Conservation (phyloP, 208 protist species). For the Crithidia sp. region DNA sequence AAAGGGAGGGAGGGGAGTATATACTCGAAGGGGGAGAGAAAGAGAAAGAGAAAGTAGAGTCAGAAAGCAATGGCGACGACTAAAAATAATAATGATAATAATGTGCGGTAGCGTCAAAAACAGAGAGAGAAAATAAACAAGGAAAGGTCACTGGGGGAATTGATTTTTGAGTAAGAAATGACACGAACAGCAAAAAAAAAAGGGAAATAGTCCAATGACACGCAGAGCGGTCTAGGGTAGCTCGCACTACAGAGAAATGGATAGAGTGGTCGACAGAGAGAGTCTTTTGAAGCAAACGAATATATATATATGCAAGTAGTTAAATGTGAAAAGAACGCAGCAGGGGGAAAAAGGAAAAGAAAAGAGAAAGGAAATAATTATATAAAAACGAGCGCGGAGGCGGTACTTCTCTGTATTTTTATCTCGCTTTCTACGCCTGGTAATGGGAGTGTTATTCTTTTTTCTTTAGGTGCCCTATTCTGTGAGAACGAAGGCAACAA, state of each 20-base stretch:
- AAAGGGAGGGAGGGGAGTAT: neutral
- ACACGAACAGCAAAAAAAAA: slow-evolving; percentile 1
- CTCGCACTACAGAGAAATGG: neutral
- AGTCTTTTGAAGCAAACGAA: slow-evolving; percentile 12
- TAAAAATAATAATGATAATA: too few species aligned
- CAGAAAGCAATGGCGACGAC: neutral
- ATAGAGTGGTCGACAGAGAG: too few species aligned
- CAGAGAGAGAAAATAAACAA: too few species aligned
- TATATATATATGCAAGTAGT: slow-evolving; percentile 1
- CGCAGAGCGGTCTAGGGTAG: too few species aligned
- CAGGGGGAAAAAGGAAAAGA: neutral
- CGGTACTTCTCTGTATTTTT: neutral
- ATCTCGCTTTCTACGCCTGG: neutral
- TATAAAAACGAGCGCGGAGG: neutral
- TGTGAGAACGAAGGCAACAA: neutral
- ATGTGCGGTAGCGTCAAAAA: too few species aligned
- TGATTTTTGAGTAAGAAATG: neutral
- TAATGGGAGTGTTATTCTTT: neutral
- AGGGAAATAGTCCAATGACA: neutral
- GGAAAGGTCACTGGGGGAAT: too few species aligned
- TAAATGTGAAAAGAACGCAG: slow-evolving; percentile 5
- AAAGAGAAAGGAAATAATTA: slow-evolving; percentile 1
- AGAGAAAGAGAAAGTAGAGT: neutral
- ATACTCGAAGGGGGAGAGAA: neutral
- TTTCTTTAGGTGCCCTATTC: neutral